Evolutionary conservation across 2,329 filamentous ascomycete genomes (phyloP).

Genomic region (Penicillium sp.): DNA sequence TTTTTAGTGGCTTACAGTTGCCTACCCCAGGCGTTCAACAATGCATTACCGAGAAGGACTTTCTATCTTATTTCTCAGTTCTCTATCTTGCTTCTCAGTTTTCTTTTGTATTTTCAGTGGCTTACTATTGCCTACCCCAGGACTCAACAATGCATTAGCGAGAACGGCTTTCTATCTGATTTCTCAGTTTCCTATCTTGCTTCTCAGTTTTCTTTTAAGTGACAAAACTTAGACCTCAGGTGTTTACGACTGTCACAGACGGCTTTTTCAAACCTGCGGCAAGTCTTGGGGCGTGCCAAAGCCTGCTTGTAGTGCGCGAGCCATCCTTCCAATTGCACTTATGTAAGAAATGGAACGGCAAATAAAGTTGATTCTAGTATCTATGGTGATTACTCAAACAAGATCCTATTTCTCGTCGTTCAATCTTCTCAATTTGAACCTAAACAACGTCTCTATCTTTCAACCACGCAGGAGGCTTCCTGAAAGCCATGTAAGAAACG

Average conservation of each 20-base stretch:
- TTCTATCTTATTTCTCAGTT: neutral
- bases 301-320: too few species aligned
- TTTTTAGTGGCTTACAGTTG: neutral
- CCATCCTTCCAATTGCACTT: neutral
- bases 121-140: neutral
- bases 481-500: neutral
- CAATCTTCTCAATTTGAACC: too few species aligned
- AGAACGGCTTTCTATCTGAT: neutral
- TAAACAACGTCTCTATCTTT: too few species aligned
- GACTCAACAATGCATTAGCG: neutral
- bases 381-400: too few species aligned
- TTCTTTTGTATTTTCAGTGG: neutral
- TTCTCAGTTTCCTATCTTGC: too few species aligned
- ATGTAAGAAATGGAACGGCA: neutral
- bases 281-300: too few species aligned
- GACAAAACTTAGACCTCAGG: too few species aligned
- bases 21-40: neutral
- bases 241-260: neutral
- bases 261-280: too few species aligned
- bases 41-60: neutral
- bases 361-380: neutral
- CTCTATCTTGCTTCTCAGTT: neutral
- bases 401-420: too few species aligned
- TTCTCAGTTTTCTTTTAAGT: neutral
- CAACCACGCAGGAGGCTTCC: too few species aligned